Conservation (phyloP, 2,329 filamentous ascomycete genomes). For the Hypoxylon sp. region DNA sequence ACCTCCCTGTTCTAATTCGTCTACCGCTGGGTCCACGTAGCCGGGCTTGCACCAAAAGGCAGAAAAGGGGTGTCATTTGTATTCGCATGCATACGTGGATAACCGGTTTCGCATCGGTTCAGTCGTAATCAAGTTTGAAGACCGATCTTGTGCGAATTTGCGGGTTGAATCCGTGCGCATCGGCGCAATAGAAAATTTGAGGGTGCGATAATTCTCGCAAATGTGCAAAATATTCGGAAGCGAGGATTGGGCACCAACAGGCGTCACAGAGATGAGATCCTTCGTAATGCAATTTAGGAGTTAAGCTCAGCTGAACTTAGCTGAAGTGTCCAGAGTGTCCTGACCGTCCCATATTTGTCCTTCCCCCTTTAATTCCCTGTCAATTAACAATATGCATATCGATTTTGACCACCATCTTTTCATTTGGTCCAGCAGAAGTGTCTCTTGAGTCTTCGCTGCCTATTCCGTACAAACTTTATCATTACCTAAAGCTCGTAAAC, state of each 20-base stretch:
- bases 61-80: neutral
- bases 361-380: constrained; percentile 18
- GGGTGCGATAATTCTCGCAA: constrained; percentile 20
- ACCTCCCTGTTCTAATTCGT: constrained; percentile 5
- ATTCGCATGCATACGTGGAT: neutral
- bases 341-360: neutral
- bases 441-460: constrained; percentile 18
- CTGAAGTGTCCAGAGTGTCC: constrained; percentile 1
- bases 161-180: constrained; percentile 2
- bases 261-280: constrained; percentile 38
- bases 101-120: neutral
- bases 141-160: constrained; percentile 9
- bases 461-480: constrained; percentile 5
- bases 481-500: constrained; percentile 3
- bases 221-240: constrained; percentile 32
- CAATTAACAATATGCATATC: neutral
- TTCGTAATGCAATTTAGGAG: constrained; percentile 31
- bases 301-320: constrained; percentile 31
- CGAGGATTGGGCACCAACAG: constrained; percentile 41
- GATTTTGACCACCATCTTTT: neutral
- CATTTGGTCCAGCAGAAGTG: neutral
- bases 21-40: constrained; percentile 16
- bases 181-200: constrained; percentile 25
- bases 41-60: constrained; percentile 9
- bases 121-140: constrained; percentile 8